These are phyloP conservation scores for Prunus mongolica DNA, from an alignment of 306 rosid species.

Conservation along the genomic window DNA sequence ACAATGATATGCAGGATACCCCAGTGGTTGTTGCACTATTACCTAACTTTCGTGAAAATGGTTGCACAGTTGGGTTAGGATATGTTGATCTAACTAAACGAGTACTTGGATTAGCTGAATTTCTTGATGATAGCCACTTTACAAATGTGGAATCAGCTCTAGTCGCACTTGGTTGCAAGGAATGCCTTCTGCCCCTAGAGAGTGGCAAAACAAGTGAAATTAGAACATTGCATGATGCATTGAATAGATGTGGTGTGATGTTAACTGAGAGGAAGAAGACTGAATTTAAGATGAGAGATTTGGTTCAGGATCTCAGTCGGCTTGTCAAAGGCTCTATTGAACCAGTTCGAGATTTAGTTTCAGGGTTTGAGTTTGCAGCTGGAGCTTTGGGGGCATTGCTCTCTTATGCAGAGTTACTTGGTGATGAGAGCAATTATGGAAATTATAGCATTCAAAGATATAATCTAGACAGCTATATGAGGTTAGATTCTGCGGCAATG, in stretches of 20 bases:
- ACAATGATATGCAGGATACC: constrained; percentile 97
- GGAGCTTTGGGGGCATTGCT: constrained; percentile 84
- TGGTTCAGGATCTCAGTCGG: constrained; percentile 86
- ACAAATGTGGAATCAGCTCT: constrained; percentile 87
- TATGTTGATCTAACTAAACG: constrained; percentile 84
- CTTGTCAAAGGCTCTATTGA: constrained; percentile 92
- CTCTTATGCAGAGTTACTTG: constrained; percentile 82
- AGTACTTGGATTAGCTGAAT: constrained; percentile 83
- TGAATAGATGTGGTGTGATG: constrained; percentile 87
- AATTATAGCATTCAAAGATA: constrained; percentile 64
- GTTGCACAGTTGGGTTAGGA: constrained; percentile 77
- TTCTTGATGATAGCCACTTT: constrained; percentile 88
- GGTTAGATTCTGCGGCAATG: constrained; percentile 93
- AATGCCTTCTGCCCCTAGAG: constrained; percentile 76
- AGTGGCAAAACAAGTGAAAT: constrained; percentile 57
- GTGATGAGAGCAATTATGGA: constrained; percentile 89
- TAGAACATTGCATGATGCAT: constrained; percentile 57
- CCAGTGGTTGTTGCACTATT: constrained; percentile 71
- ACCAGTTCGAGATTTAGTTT: constrained; percentile 80
- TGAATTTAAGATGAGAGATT: constrained; percentile 84
- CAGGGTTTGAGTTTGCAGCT: constrained; percentile 87
- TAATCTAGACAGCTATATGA: constrained; percentile 81
- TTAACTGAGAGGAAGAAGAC: constrained; percentile 82
- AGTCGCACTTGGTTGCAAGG: constrained; percentile 96
- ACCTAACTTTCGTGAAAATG: constrained; percentile 69